Conservation (phyloP, 129 eudicot species). For the Arctium lappa region DNA sequence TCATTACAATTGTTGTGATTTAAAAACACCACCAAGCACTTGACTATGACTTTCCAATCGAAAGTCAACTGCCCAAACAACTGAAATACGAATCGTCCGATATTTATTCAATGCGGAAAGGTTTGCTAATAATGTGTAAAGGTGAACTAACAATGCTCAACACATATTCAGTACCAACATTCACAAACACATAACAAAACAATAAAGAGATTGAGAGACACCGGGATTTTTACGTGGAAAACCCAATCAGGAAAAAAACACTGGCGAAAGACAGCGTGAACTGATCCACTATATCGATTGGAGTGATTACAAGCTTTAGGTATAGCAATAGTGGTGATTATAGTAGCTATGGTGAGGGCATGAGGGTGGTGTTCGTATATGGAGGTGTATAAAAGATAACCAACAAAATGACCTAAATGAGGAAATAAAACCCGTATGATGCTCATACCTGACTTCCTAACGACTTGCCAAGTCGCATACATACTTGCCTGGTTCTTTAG, state of each 20-base stretch:
- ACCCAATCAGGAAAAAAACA: not conserved
- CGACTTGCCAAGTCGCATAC: not conserved
- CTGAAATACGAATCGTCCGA: not conserved
- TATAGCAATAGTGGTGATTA: not conserved
- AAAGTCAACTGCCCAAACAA: not conserved
- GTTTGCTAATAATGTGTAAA: not conserved
- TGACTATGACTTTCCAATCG: not conserved
- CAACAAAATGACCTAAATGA: not conserved
- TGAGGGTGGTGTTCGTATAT: not conserved
- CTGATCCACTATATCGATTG: not conserved
- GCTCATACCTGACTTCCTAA: not conserved
- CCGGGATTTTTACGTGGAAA: not conserved
- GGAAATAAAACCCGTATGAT: not conserved
- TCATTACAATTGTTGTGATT: not conserved
- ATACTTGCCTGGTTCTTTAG: not conserved
- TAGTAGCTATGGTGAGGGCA: not conserved
- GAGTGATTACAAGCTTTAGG: not conserved
- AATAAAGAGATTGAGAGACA: not conserved
- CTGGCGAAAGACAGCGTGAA: not conserved
- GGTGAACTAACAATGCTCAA: not conserved
- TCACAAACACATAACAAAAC: not conserved
- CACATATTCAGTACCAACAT: not conserved
- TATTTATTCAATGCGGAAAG: not conserved
- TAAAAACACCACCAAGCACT: not conserved
- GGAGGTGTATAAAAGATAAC: not conserved